phyloP scores from a whole-genome alignment of 2,329 filamentous ascomycete genomes.

The Xylariales sp. region DNA sequence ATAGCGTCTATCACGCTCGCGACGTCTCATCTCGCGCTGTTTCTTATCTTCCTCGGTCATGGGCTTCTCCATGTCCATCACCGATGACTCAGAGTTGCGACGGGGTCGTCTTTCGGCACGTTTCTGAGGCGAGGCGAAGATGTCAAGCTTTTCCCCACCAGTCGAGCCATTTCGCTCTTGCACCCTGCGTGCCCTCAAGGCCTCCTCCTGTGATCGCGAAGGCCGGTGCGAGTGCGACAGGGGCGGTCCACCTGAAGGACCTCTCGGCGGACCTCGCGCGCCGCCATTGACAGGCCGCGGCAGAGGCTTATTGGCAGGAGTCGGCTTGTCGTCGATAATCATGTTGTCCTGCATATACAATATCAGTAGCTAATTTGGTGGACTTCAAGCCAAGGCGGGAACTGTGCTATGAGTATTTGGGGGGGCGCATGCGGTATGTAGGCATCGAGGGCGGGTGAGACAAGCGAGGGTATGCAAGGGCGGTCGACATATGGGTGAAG shows the following conservation, averaged over 20 bases:
- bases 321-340: slow-evolving; percentile 52
- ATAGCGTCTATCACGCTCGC: slow-evolving; percentile 47
- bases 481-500: too few species aligned
- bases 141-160: slow-evolving; percentile 32
- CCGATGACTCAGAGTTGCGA: slow-evolving; percentile 76
- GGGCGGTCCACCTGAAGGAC: slow-evolving; percentile 34
- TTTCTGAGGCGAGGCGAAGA: slow-evolving; percentile 34
- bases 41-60: slow-evolving; percentile 57
- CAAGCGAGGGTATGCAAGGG: slow-evolving; percentile 17
- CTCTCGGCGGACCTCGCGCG: slow-evolving; percentile 30
- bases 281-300: slow-evolving; percentile 26
- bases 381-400: background rate
- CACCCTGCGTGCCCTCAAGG: slow-evolving; percentile 44
- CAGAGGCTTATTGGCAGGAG: slow-evolving; percentile 23
- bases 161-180: slow-evolving; percentile 21
- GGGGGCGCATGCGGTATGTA: too few species aligned
- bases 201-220: slow-evolving; percentile 63
- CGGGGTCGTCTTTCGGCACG: slow-evolving; percentile 49
- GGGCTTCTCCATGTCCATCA: slow-evolving; percentile 56
- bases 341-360: slow-evolving; percentile 56
- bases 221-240: slow-evolving; percentile 54
- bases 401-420: background rate
- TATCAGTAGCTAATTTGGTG: slow-evolving; percentile 11
- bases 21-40: slow-evolving; percentile 41
- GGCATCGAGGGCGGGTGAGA: too few species aligned